phyloP scores from a whole-genome alignment of 768 basidiomycete genomes.

The Leccinum truebloodii region DNA sequence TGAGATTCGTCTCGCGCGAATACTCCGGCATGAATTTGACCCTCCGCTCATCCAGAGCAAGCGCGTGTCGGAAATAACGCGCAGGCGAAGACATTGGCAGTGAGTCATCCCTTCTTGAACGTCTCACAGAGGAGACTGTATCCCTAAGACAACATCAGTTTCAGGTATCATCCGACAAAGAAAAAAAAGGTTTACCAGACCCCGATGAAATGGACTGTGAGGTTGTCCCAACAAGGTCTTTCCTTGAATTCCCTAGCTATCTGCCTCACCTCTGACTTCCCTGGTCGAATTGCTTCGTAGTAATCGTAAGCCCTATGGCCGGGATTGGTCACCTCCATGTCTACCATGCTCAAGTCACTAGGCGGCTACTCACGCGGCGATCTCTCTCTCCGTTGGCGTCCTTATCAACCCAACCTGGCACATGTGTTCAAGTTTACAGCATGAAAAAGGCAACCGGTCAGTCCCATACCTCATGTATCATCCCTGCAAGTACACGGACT shows the following conservation, averaged over 20 bases:
- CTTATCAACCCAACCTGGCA: not conserved
- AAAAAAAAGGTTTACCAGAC: conserved; percentile 38
- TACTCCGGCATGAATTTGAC: not conserved
- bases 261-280: not conserved
- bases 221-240: not conserved
- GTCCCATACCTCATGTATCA: not conserved
- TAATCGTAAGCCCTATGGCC: not conserved
- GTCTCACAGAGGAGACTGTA: conserved; percentile 61
- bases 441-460: not conserved
- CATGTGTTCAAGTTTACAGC: not conserved
- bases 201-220: conserved; percentile 38
- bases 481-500: conserved; percentile 1
- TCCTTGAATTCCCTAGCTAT: not conserved
- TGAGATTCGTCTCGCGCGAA: conserved; percentile 22
- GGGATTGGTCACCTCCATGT: not conserved
- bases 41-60: not conserved
- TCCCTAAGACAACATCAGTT: conserved; percentile 39
- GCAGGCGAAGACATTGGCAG: conserved; percentile 57
- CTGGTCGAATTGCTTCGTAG: not conserved
- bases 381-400: not conserved
- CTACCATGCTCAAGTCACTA: too few species aligned
- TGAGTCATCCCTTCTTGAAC: conserved; percentile 41
- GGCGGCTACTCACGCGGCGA: not conserved
- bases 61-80: not conserved
- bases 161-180: not conserved